Evolutionary conservation across 2,329 filamentous ascomycete genomes (phyloP).

Genomic region (Botryosphaeria dothidea): DNA sequence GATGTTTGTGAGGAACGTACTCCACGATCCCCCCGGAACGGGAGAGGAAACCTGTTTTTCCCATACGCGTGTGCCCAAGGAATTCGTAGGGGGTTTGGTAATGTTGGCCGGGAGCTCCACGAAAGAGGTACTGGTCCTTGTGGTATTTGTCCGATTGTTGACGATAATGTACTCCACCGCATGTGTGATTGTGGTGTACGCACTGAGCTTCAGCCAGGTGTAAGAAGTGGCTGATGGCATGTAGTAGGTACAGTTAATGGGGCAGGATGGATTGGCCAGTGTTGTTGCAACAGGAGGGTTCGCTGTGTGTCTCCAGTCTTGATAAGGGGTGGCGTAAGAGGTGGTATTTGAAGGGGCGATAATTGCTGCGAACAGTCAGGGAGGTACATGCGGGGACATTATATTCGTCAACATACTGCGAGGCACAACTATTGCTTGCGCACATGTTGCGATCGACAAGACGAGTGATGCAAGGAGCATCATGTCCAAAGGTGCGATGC

Average conservation of each 20-base stretch:
- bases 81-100: neutral
- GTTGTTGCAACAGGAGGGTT: neutral
- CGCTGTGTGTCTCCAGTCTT: neutral
- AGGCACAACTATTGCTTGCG: neutral
- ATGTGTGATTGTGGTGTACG: neutral
- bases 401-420: neutral
- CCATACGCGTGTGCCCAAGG: neutral
- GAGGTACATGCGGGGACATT: too few species aligned
- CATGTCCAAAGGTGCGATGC: neutral
- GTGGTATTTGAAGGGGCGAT: neutral
- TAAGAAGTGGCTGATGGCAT: neutral
- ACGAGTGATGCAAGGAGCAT: neutral
- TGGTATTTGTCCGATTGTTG: constrained; percentile 13
- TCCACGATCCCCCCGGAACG: neutral
- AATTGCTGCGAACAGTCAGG: neutral
- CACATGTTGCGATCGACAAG: neutral
- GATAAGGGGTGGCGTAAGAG: too few species aligned
- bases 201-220: neutral
- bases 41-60: neutral
- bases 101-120: neutral
- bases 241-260: neutral
- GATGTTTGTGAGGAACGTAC: neutral
- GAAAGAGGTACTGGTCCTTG: neutral
- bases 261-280: neutral
- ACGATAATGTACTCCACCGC: neutral